Conservation (phyloP, 208 protist genomes). For the Trichomonas vaginalis region DNA sequence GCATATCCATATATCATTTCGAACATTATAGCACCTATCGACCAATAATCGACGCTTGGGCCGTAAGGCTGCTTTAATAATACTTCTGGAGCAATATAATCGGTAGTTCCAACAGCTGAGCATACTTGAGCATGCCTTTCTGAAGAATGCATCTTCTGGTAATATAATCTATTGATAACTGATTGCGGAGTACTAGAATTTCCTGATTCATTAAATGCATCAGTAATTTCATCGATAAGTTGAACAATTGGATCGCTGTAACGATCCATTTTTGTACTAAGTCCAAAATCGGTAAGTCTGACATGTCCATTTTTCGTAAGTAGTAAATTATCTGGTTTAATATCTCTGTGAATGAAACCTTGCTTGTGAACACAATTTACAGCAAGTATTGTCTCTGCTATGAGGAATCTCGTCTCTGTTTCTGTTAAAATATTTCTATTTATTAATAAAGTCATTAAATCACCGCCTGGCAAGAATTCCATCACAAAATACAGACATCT, state of each 20-base stretch:
- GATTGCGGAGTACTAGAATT: neutral
- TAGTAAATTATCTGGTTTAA: slow-evolving; percentile 34
- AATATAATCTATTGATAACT: neutral
- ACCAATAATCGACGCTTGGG: slow-evolving; percentile 53
- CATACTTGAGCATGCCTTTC: slow-evolving; percentile 10
- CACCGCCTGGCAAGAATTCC: slow-evolving; percentile 54
- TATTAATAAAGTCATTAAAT: slow-evolving; percentile 55
- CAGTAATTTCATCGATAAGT: neutral
- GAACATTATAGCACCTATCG: slow-evolving; percentile 50
- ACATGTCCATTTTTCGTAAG: slow-evolving; percentile 31
- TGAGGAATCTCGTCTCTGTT: slow-evolving; percentile 47
- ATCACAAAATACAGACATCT: slow-evolving; percentile 53
- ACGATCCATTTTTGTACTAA: slow-evolving; percentile 8
- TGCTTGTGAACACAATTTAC: slow-evolving; percentile 44
- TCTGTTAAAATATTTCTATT: slow-evolving; percentile 46
- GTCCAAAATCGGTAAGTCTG: slow-evolving; percentile 43
- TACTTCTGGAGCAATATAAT: slow-evolving; percentile 56
- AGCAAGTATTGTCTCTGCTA: slow-evolving; percentile 47
- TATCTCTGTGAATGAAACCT: slow-evolving; percentile 43
- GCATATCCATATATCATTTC: slow-evolving; percentile 48
- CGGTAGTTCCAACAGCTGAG: slow-evolving; percentile 50
- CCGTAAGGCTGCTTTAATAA: slow-evolving; percentile 43
- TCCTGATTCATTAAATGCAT: neutral
- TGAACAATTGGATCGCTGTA: neutral
- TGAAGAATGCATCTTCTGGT: neutral